phyloP scores from a whole-genome alignment of 108 stramenopile genomes.

The Ochromonas danica region DNA sequence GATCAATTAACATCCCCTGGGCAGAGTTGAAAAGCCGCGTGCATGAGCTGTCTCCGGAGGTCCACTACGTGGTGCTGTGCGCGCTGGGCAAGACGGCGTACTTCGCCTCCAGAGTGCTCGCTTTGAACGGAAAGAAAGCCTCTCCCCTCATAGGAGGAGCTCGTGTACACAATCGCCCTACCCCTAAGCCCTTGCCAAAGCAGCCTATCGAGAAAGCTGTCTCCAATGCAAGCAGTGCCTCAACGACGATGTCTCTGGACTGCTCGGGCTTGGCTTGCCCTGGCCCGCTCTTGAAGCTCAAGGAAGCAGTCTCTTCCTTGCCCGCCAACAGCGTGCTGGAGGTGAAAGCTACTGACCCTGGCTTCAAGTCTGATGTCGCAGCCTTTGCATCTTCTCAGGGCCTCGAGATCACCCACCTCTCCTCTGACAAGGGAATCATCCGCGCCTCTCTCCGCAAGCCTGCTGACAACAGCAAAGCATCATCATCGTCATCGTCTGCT shows the following conservation, averaged over 20 bases:
- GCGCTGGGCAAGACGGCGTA: not conserved
- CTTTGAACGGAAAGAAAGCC: not conserved
- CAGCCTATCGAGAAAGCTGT: not conserved
- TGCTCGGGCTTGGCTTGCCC: not conserved
- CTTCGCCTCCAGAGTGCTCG: not conserved
- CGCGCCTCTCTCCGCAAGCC: not conserved
- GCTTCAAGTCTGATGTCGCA: not conserved
- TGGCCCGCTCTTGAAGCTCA: not conserved
- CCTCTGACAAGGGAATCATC: not conserved
- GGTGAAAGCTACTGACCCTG: not conserved
- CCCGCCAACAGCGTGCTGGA: not conserved
- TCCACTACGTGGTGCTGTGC: not conserved
- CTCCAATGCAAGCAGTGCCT: not conserved
- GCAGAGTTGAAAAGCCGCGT: not conserved
- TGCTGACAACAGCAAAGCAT: not conserved
- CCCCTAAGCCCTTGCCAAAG: too few species aligned
- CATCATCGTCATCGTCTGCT: not conserved
- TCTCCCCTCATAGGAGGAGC: not conserved
- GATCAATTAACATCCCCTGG: not conserved
- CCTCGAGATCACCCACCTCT: not conserved
- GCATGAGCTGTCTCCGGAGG: not conserved
- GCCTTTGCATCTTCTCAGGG: not conserved
- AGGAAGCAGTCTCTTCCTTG: not conserved
- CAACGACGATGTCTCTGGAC: not conserved
- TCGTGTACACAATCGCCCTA: not conserved